Evolutionary conservation across 306 rosid genomes (phyloP).

Genomic region (Corylus heterophylla): DNA sequence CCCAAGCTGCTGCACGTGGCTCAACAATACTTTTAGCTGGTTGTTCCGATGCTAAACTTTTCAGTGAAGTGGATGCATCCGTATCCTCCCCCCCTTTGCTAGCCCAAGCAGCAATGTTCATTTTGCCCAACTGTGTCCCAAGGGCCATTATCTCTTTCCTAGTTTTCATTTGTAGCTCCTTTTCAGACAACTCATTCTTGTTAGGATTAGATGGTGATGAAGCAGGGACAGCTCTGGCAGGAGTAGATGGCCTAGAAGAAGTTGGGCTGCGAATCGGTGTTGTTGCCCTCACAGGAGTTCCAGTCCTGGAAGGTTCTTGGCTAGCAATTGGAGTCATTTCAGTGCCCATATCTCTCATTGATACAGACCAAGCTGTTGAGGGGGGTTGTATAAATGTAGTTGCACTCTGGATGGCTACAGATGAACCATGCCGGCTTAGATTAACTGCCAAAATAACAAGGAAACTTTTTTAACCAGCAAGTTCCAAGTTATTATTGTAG

Average conservation of each 20-base stretch:
- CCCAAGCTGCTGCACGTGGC: slow-evolving; percentile 94
- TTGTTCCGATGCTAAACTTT: slow-evolving; percentile 46
- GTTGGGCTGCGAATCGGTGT: slow-evolving; percentile 89
- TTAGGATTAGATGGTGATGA: slow-evolving; percentile 36
- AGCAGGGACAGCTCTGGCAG: slow-evolving; percentile 52
- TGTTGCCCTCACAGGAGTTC: slow-evolving; percentile 93
- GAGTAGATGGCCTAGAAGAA: slow-evolving; percentile 84
- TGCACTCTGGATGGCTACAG: slow-evolving; percentile 64
- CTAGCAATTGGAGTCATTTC: slow-evolving; percentile 99
- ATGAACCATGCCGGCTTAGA: slow-evolving; percentile 79
- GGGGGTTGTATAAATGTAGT: slow-evolving; percentile 87
- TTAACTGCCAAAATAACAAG: slow-evolving; percentile 54
- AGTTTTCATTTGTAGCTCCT: slow-evolving; percentile 90
- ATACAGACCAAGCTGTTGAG: slow-evolving; percentile 92
- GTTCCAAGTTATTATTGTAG: background rate
- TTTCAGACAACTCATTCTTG: slow-evolving; percentile 65
- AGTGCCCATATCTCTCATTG: slow-evolving; percentile 99
- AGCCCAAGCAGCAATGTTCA: slow-evolving; percentile 99
- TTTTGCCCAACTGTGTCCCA: slow-evolving; percentile 90
- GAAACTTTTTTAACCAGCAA: slow-evolving; percentile 17
- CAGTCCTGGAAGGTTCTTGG: slow-evolving; percentile 97
- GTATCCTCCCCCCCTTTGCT: slow-evolving; percentile 91
- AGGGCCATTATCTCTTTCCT: slow-evolving; percentile 91
- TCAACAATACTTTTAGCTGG: slow-evolving; percentile 52
- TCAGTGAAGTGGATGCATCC: slow-evolving; percentile 77